Conservation (phyloP, 495 filamentous ascomycete genomes). For the Neurospora terricola region DNA sequence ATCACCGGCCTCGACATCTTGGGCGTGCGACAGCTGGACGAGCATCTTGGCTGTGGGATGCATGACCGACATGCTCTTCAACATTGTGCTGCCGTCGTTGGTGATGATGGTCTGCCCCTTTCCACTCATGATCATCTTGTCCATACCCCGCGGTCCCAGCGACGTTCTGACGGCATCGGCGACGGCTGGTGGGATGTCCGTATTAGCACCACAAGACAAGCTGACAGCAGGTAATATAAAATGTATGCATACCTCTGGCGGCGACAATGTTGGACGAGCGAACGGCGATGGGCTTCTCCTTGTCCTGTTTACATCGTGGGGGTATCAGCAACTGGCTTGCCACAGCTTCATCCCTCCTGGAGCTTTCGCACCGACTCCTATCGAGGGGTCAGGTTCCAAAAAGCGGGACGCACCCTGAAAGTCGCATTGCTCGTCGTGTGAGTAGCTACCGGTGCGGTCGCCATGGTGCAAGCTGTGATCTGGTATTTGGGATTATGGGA, state of each 20-base stretch:
- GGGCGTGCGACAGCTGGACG: constrained; percentile 89
- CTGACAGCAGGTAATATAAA: constrained; percentile 2
- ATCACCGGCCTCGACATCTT: constrained; percentile 97
- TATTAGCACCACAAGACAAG: not conserved
- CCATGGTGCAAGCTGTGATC: constrained; percentile 45
- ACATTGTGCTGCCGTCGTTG: constrained; percentile 98
- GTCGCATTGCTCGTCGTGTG: constrained; percentile 54
- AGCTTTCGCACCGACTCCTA: not conserved
- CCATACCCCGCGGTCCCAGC: constrained; percentile 59
- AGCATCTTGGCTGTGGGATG: constrained; percentile 98
- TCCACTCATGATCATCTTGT: constrained; percentile 98
- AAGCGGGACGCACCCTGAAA: constrained; percentile 56
- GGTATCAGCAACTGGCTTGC: constrained; percentile 31
- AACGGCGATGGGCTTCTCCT: constrained; percentile 97
- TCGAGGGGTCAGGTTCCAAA: not conserved
- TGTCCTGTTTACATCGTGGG: constrained; percentile 50
- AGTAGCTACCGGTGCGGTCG: constrained; percentile 45
- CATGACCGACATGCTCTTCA: constrained; percentile 97
- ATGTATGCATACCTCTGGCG: constrained; percentile 63
- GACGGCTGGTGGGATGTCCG: constrained; percentile 51
- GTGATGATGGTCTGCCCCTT: constrained; percentile 97
- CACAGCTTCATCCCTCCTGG: not conserved
- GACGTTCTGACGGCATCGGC: constrained; percentile 90
- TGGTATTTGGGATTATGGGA: not conserved
- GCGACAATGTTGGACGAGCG: constrained; percentile 92